These are phyloP conservation scores for Fusarium caatingaense DNA, from an alignment of 2,329 filamentous ascomycete species.

Conservation along the genomic window DNA sequence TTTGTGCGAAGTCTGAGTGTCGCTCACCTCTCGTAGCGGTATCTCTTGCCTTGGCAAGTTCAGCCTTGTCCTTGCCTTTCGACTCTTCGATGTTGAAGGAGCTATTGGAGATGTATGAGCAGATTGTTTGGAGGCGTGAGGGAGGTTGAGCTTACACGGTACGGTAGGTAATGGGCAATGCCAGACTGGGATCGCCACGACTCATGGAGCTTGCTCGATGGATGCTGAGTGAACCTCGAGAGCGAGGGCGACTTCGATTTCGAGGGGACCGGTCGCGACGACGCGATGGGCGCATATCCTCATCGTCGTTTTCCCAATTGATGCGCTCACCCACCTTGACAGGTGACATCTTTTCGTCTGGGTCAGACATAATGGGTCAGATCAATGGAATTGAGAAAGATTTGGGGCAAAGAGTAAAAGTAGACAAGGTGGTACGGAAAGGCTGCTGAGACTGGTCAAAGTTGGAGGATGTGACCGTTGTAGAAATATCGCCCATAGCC, in stretches of 20 bases:
- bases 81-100: constrained; percentile 19
- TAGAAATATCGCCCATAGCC: neutral
- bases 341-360: neutral
- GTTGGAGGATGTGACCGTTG: neutral
- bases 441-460: neutral
- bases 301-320: constrained; percentile 12
- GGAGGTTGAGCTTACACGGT: neutral
- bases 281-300: neutral
- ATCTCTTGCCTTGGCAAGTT: neutral
- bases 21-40: neutral
- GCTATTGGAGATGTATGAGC: neutral
- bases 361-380: neutral
- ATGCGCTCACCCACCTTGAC: constrained; percentile 1
- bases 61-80: constrained; percentile 10
- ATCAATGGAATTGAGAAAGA: neutral
- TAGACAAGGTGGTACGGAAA: rapidly evolving
- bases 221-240: constrained; percentile 6
- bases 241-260: neutral
- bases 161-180: constrained; percentile 3
- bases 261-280: neutral
- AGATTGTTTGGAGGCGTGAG: rapidly evolving
- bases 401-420: rapidly evolving
- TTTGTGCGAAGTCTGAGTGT: rapidly evolving
- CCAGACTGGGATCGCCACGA: constrained; percentile 7
- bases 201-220: neutral